These are phyloP conservation scores for Aspergillus tamarii DNA, from an alignment of 2,329 filamentous ascomycete species.

Conservation along the genomic window DNA sequence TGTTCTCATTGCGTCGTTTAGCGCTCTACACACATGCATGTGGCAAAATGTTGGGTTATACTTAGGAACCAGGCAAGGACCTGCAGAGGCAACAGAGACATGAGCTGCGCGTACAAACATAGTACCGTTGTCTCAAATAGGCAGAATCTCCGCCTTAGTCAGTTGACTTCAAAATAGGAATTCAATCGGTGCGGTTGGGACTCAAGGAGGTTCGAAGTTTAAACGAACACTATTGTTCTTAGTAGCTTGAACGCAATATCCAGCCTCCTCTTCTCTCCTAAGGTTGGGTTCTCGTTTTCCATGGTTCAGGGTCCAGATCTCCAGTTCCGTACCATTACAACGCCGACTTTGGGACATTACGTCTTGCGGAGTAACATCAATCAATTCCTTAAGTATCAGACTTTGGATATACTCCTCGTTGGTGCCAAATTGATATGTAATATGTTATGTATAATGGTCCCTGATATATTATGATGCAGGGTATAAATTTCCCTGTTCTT, in stretches of 20 bases:
- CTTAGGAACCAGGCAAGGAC: neutral
- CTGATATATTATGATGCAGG: neutral
- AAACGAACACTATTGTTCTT: neutral
- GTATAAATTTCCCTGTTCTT: neutral
- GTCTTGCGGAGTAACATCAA: neutral
- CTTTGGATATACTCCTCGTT: neutral
- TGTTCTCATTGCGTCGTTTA: neutral
- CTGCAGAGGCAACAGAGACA: neutral
- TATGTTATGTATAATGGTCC: neutral
- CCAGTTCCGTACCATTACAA: neutral
- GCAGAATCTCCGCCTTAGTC: neutral
- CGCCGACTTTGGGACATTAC: constrained; percentile 2
- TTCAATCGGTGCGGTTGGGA: neutral
- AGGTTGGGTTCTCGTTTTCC: neutral
- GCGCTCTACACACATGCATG: neutral
- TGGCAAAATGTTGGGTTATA: neutral
- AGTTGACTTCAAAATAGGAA: neutral
- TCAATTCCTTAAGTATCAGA: neutral
- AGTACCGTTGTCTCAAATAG: neutral
- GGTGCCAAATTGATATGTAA: neutral
- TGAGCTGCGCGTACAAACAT: neutral
- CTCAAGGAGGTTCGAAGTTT: neutral
- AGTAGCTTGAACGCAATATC: neutral
- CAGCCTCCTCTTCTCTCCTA: neutral
- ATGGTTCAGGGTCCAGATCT: constrained; percentile 6